Evolutionary conservation across 305 asterid genomes (phyloP), one percentile per base, ranked within the genome.

Genomic region (Fraxinus floribunda): DNA sequence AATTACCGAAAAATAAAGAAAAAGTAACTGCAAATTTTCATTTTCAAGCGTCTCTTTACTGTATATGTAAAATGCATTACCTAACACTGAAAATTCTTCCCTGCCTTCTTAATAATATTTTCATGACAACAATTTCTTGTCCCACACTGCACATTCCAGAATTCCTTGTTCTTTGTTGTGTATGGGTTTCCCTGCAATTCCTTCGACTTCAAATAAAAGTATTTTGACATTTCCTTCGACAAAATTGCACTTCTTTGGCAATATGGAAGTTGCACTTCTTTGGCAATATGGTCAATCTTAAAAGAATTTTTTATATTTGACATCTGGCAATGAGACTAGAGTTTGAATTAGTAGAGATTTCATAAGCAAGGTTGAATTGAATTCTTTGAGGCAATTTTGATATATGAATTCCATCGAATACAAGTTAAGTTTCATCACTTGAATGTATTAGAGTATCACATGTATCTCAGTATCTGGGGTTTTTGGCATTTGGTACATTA

Each of bases 71-170:
- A 87, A 80, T 11, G 87, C 81, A 83, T 83, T 85, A 90, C 92
- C 93, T 84, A 89, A 86, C 86, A 76, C 90, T 86, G 87, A 88
- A 81, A 88, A 78, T 80, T 84, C 84, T 87, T 39, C 86, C 86
- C 86, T 82, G 88, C 88, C 84, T 84, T 85, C 82, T 85, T 75
- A 64, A 87, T 86, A 26, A 68, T 66, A 29, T 30, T 11, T 30
- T 13, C 39, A 78, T 64, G 76, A 76, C 82, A 46, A 34, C 52
- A 18, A 2, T 82, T 29, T 39, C 70, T 74, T 64, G 76, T 83
- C 80, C 24, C 76, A 77, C 35, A 0, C 52, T 66, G 82, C 79
- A 75, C 75, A 41, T 75, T 81, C 44, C 87, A 78, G 26, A 75
- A 35, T 72, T 86, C 81, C 87, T 73, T 83, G 81, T 86, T 86